These are phyloP conservation scores for Aspergillus fumigatiaffinis DNA, from an alignment of 2,329 filamentous ascomycete genomes.

Conservation along the genomic window DNA sequence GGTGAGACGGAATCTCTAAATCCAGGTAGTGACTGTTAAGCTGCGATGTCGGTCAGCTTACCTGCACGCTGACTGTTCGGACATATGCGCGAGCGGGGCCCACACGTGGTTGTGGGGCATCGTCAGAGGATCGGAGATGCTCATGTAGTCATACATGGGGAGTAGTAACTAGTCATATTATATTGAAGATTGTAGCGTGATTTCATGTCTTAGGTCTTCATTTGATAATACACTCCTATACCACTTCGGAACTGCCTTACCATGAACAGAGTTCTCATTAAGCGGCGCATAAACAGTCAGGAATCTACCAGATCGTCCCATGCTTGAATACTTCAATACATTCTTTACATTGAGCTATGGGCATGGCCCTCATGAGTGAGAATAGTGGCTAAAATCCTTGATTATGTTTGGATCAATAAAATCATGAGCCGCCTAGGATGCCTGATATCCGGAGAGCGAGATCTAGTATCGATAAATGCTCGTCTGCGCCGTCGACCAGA, in stretches of 20 bases:
- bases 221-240: background rate
- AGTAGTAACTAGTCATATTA: background rate
- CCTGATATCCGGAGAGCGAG: constrained; percentile 75
- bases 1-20: background rate
- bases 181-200: background rate
- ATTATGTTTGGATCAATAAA: constrained; percentile 4
- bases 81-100: background rate
- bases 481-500: constrained; percentile 88
- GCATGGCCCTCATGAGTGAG: background rate
- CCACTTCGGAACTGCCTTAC: background rate
- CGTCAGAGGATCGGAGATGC: background rate
- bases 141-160: background rate
- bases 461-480: constrained; percentile 88
- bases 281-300: background rate
- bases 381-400: background rate
- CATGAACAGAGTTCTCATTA: background rate
- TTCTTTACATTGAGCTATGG: background rate
- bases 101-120: background rate
- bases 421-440: constrained; percentile 50
- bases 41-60: background rate
- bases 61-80: background rate
- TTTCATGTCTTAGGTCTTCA: background rate
- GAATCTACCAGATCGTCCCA: too few relatives aligned
- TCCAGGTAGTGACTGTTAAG: background rate
- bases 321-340: background rate